Evolutionary conservation across 352 stramenopile genomes (phyloP).

Genomic region (Chrysophaeum taylorii): DNA sequence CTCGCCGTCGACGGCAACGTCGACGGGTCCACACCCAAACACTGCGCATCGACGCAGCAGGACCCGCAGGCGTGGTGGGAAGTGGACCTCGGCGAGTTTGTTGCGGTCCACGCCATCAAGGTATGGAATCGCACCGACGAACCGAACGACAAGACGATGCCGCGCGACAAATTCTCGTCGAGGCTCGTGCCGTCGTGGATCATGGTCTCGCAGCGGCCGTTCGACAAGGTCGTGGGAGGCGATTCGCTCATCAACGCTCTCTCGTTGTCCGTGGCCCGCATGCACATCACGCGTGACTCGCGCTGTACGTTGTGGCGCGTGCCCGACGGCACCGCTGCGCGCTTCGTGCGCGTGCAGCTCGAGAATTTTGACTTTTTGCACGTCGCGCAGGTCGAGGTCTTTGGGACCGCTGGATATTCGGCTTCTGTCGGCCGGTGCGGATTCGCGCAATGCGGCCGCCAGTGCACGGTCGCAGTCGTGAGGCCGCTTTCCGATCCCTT

Average conservation of each 20-base stretch:
- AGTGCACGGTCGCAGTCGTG: conserved; percentile 72
- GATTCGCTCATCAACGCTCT: conserved; percentile 68
- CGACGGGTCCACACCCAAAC: conserved; percentile 59
- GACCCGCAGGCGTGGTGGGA: conserved; percentile 83
- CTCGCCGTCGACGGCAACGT: conserved; percentile 60
- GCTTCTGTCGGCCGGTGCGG: conserved; percentile 65
- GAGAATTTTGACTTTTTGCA: conserved; percentile 74
- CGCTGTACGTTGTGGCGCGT: conserved; percentile 72
- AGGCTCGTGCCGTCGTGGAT: conserved; percentile 81
- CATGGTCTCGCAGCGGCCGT: conserved; percentile 72
- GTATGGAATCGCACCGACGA: conserved; percentile 79
- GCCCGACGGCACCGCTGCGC: conserved; percentile 62
- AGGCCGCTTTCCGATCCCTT: conserved; percentile 49
- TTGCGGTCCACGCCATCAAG: conserved; percentile 33
- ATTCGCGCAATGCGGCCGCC: conserved; percentile 61
- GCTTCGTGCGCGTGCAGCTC: conserved; percentile 71
- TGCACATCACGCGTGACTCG: conserved; percentile 58
- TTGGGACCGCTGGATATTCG: conserved; percentile 68
- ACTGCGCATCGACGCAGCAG: conserved; percentile 72
- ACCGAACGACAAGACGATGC: conserved; percentile 58
- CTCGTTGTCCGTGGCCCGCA: conserved; percentile 45
- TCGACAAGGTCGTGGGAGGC: conserved; percentile 60
- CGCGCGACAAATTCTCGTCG: conserved; percentile 55
- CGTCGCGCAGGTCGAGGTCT: conserved; percentile 75
- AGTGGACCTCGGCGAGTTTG: conserved; percentile 58